Evolutionary conservation across 805 yeast genomes (phyloP), one percentile per base, ranked within the genome.

Genomic region (Metschnikowia santaceciliae): DNA sequence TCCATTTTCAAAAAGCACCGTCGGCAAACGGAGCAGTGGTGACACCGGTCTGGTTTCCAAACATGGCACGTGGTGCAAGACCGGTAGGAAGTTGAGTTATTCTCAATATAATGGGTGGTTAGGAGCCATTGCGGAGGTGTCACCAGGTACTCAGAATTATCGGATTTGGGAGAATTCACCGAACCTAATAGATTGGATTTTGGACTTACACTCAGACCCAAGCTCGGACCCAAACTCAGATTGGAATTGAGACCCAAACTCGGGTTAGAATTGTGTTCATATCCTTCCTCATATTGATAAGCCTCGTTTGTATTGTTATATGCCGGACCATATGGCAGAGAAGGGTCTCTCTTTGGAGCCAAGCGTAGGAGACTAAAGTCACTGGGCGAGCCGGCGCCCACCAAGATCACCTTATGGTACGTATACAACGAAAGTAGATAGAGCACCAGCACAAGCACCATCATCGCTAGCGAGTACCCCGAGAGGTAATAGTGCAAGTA

Each of bases 381-480:
- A 17, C 70, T 53, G 0, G 92, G 90, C 15, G 85, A 79, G 0
- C 92, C 92, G 0, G 86, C 77, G 0, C 90, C 90, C 1, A 67
- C 66, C 0, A 33, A n/a, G 1, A 84, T 71, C 3, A 83, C 78
- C 54, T 70, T 65, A 61, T 69, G 80, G 61, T 86, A 86, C 1
- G 86, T 69, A 55, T 74, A 73, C 4, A 83, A 42, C 19, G 76
- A 71, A 14, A 78, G 59, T 0, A 48, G 22, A 32, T 71, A 73
- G 10, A 79, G 58, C 14, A 56, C 23, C 3, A 65, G 19, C 0
- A 66, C 32, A 2, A 61, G 61, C 0, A 71, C 32, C 36, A 53
- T 43, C 33, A 36, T 26, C 20, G 26, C 20, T 4, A 34, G 40
- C 15, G 34, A 32, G 33, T 36, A 44, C 14, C 41, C 6, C 6